Percentiles rank a stretch among this genome's conserved stretches.
Evolutionary conservation across 495 filamentous ascomycete species (phyloP).

Genomic region (Neurospora africana): DNA sequence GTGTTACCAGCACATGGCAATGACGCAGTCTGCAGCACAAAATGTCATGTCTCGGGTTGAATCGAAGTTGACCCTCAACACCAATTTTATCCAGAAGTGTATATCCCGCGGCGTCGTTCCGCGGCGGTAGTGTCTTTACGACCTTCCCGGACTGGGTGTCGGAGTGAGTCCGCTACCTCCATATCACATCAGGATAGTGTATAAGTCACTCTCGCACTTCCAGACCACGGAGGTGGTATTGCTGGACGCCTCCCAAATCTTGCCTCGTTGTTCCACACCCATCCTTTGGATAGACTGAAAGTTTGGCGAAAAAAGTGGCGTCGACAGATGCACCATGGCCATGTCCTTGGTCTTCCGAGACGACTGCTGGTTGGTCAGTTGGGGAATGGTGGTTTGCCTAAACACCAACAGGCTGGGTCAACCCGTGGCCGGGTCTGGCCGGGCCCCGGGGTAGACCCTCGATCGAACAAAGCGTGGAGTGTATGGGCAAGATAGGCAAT

Average conservation of each 20-base stretch:
- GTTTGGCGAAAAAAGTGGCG: neutral
- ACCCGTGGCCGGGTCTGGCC: neutral
- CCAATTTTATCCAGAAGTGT: neutral
- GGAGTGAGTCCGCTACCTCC: neutral
- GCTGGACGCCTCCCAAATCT: neutral
- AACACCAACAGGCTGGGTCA: neutral
- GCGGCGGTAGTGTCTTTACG: neutral
- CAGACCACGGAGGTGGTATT: neutral
- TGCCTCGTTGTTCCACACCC: neutral
- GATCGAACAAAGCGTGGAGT: neutral
- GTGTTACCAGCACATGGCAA: neutral
- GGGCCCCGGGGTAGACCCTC: neutral
- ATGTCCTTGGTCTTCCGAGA: neutral
- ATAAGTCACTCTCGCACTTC: neutral
- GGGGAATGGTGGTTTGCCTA: neutral
- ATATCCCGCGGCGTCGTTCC: neutral
- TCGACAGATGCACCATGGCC: neutral
- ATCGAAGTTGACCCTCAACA: neutral
- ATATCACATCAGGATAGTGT: neutral
- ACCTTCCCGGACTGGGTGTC: neutral
- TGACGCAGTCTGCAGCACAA: neutral
- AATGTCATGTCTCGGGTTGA: neutral
- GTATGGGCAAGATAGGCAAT: neutral
- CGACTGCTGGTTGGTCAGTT: neutral
- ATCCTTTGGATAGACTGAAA: neutral